Conservation (phyloP, 2,329 filamentous ascomycete genomes). For the Tricladium varicosporioides region DNA sequence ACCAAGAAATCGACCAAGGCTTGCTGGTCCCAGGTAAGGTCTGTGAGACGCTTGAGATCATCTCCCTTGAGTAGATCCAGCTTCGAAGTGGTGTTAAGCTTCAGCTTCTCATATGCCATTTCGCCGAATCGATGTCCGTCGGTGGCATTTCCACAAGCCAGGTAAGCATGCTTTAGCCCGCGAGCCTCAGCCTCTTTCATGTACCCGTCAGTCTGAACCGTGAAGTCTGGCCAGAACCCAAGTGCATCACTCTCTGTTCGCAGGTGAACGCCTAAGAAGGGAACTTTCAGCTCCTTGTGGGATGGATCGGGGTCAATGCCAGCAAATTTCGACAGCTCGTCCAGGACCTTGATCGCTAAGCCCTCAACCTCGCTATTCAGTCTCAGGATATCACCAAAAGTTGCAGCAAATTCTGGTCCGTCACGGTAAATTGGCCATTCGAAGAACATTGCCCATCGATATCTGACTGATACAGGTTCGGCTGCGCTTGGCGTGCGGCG, state of each 20-base stretch:
- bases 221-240: constrained; percentile 45
- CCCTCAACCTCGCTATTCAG: constrained; percentile 43
- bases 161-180: constrained; percentile 40
- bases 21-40: constrained; percentile 47
- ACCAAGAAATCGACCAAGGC: constrained; percentile 51
- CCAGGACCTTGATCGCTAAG: constrained; percentile 38
- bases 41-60: constrained; percentile 36
- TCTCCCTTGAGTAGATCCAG: constrained; percentile 40
- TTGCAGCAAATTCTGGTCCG: constrained; percentile 45
- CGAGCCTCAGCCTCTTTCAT: constrained; percentile 35
- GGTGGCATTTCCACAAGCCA: constrained; percentile 45
- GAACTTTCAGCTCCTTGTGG: constrained; percentile 14
- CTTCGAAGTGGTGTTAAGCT: constrained; percentile 43
- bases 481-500: constrained; percentile 16
- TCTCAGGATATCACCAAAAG: constrained; percentile 42
- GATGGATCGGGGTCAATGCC: constrained; percentile 20
- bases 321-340: constrained; percentile 35
- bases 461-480: constrained; percentile 22
- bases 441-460: constrained; percentile 31
- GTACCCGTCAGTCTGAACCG: constrained; percentile 42
- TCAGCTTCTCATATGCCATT: constrained; percentile 33
- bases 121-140: constrained; percentile 41
- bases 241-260: constrained; percentile 48
- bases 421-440: constrained; percentile 47
- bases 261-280: constrained; percentile 43